Percentiles rank a stretch among this genome's conserved stretches.
Evolutionary conservation across 805 yeast genomes (phyloP).

Genomic region (Dipodascopsis uninucleata): DNA sequence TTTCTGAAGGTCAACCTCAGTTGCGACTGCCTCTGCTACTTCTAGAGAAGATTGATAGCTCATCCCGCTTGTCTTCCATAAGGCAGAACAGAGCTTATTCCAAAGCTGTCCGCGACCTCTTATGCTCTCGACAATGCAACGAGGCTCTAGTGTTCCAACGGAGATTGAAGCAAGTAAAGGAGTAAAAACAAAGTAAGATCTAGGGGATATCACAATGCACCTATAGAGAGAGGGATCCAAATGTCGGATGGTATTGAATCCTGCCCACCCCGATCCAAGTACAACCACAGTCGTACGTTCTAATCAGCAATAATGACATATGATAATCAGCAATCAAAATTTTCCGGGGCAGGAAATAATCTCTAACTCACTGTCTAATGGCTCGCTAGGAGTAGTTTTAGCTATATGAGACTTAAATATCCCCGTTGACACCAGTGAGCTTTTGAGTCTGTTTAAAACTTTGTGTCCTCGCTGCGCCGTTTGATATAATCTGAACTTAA

Average conservation of each 20-base stretch:
- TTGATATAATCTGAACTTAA: no score
- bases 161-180: constrained; percentile 69
- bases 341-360: no score
- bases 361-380: no score
- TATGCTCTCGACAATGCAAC: constrained; percentile 60
- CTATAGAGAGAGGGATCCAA: constrained; percentile 55
- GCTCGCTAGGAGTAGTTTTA: no score
- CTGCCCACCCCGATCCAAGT: constrained; percentile 71
- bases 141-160: constrained; percentile 64
- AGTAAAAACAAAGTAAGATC: constrained; percentile 65
- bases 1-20: constrained; percentile 9
- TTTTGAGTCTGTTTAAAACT: no score
- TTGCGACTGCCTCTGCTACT: constrained; percentile 18
- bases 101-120: constrained; percentile 49
- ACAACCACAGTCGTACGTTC: constrained; percentile 50
- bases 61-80: no score
- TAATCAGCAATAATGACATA: no score
- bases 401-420: no score
- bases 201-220: constrained; percentile 64
- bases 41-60: constrained; percentile 11
- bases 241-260: constrained; percentile 54
- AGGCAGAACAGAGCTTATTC: no score
- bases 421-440: no score
- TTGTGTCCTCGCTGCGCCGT: no score
- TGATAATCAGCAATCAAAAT: no score